Percentiles rank a stretch among this genome's conserved stretches.
These are phyloP conservation scores for Lactarius pseudohatsudake DNA, from an alignment of 768 basidiomycete species.

Conservation along the genomic window DNA sequence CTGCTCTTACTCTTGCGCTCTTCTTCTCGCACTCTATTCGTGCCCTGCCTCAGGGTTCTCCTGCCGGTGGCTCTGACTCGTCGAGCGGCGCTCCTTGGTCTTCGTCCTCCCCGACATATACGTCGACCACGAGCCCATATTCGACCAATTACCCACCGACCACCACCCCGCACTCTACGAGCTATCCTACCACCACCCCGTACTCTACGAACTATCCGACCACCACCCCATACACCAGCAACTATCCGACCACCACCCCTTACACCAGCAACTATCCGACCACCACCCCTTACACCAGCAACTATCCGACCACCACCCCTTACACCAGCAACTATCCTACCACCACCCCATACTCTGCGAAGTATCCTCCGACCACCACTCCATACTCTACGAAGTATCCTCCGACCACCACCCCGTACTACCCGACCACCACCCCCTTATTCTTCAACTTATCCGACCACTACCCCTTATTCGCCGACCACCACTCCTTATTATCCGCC, in stretches of 20 bases:
- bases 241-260: background rate
- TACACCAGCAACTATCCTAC: background rate
- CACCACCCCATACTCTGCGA: background rate
- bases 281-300: background rate
- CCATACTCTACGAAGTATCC: background rate
- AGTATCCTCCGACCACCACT: background rate
- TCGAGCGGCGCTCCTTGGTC: background rate
- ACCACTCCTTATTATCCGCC: background rate
- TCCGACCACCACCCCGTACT: background rate
- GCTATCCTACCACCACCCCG: background rate
- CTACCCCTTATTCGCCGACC: background rate
- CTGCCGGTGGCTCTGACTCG: background rate
- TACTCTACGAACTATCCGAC: background rate
- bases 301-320: background rate
- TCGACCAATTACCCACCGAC: background rate
- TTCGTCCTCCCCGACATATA: background rate
- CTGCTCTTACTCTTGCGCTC: background rate
- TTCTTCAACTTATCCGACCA: background rate
- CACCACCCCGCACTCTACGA: background rate
- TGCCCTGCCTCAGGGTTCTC: constrained; percentile 7
- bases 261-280: background rate
- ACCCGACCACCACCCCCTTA: background rate
- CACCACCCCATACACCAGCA: background rate
- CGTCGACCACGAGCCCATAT: background rate
- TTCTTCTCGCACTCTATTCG: background rate